Conservation (phyloP, 106 monocot species). For the Platanthera guangdongensis region DNA sequence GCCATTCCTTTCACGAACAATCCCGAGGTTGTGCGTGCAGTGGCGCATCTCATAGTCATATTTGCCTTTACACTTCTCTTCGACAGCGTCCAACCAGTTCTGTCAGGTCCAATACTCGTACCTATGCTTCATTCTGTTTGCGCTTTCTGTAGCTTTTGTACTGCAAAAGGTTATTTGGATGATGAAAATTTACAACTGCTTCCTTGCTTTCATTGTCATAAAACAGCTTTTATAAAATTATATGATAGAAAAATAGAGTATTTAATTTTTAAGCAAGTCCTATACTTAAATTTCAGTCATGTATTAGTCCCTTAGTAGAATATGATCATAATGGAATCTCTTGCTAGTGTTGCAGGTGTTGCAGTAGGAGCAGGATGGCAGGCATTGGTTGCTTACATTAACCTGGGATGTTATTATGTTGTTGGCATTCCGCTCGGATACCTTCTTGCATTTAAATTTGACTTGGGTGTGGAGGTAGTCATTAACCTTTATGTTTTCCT, state of each 20-base stretch:
- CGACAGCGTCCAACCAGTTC: constrained; percentile 72
- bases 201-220: no score
- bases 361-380: constrained; percentile 91
- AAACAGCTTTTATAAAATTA: no score
- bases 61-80: constrained; percentile 66
- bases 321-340: not conserved
- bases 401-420: constrained; percentile 60
- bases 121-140: no score
- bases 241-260: no score
- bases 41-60: constrained; percentile 33
- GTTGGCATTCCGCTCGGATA: constrained; percentile 63
- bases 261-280: no score
- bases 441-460: constrained; percentile 33
- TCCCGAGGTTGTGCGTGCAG: constrained; percentile 36
- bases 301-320: not conserved
- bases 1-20: constrained; percentile 64
- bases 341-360: constrained; percentile 38
- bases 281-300: no score
- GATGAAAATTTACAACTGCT: no score
- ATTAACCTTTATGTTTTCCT: not conserved
- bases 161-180: no score
- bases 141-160: no score
- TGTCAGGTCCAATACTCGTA: constrained; percentile 35
- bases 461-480: constrained; percentile 41
- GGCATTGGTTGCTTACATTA: constrained; percentile 65